Conservation (phyloP, 1,284 basidiomycete species). For the Puccinia horiana region DNA sequence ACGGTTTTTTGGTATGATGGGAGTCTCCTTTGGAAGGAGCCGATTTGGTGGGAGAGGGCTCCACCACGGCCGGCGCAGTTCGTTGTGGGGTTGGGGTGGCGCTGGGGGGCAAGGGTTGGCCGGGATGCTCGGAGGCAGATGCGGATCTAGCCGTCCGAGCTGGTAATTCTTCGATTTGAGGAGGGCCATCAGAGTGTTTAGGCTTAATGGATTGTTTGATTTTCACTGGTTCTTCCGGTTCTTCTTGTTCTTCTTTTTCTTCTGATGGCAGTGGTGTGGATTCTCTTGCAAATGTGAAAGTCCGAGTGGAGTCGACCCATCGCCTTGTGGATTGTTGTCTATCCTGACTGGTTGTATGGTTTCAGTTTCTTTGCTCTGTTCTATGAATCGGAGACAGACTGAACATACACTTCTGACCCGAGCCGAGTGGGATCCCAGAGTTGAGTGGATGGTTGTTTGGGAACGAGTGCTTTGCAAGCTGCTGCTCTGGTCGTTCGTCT, state of each 20-base stretch:
- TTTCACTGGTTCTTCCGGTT: not conserved
- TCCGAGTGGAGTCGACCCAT: not conserved
- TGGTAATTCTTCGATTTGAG: not conserved
- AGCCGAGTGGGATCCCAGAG: not conserved
- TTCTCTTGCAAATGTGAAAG: not conserved
- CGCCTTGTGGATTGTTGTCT: not conserved
- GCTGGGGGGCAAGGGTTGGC: no score
- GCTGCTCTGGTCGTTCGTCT: no score
- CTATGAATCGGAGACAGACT: not conserved
- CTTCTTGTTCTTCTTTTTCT: slow-evolving; percentile 1
- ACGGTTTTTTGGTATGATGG: no score
- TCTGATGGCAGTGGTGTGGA: not conserved
- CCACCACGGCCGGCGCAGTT: no score
- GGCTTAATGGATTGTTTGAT: not conserved
- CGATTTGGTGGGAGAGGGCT: no score
- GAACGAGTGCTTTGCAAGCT: no score
- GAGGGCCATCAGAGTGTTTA: not conserved
- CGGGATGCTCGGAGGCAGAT: no score
- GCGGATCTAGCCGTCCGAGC: not conserved
- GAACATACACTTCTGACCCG: not conserved
- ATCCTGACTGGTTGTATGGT: not conserved
- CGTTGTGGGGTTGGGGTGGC: no score
- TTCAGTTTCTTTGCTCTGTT: not conserved
- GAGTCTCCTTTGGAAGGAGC: no score
- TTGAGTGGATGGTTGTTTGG: no score